These are phyloP conservation scores for Hordeum pubiflorum DNA, from an alignment of 202 grass and related monocot genomes.

Conservation along the genomic window DNA sequence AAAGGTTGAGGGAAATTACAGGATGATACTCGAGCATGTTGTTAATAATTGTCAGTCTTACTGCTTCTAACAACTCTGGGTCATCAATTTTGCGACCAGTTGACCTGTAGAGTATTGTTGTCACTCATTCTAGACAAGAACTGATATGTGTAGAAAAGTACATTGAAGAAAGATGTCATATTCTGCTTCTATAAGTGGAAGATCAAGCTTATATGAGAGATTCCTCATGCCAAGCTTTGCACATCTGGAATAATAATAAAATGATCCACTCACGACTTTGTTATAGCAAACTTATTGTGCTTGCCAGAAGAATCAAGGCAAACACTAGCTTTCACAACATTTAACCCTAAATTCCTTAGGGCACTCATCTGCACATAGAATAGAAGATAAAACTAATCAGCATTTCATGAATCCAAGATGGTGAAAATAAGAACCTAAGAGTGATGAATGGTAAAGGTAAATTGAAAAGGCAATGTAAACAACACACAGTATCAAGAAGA, in stretches of 20 bases:
- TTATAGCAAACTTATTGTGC: slow-evolving; percentile 81
- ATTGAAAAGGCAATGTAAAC: neutral
- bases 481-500: slow-evolving; percentile 93
- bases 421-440: neutral
- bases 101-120: slow-evolving; percentile 66
- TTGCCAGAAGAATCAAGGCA: slow-evolving; percentile 88
- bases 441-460: slow-evolving; percentile 13
- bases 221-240: slow-evolving; percentile 18
- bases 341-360: slow-evolving; percentile 78
- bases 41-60: slow-evolving; percentile 94
- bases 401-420: slow-evolving; percentile 14
- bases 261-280: slow-evolving; percentile 59
- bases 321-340: slow-evolving; percentile 94
- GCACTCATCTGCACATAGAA: slow-evolving; percentile 65
- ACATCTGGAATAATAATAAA: slow-evolving; percentile 22
- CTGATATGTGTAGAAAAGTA: slow-evolving; percentile 42
- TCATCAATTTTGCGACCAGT: slow-evolving; percentile 93
- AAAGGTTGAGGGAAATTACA: slow-evolving; percentile 39
- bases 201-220: slow-evolving; percentile 25
- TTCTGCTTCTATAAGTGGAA: slow-evolving; percentile 6
- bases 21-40: slow-evolving; percentile 93
- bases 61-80: slow-evolving; percentile 86
- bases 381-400: slow-evolving; percentile 25
- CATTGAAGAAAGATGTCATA: slow-evolving; percentile 27
- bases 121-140: slow-evolving; percentile 53